A percentile compares a stretch with the other conserved stretches of the same genome.
Conservation (phyloP, 352 stramenopile genomes). For the Phytophthora uliginosa region DNA sequence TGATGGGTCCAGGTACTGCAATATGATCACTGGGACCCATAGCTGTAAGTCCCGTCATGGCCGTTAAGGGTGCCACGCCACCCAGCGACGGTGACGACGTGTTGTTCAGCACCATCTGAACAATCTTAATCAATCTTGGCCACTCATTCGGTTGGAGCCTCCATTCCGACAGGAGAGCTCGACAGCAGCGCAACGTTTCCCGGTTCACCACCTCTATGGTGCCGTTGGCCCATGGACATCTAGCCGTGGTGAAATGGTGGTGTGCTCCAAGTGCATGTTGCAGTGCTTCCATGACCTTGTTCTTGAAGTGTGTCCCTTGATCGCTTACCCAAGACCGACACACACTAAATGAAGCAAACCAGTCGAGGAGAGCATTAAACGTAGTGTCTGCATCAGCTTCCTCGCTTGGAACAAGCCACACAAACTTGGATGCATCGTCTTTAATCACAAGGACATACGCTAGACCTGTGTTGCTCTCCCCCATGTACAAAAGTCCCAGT, state of each 20-base stretch:
- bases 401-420: background rate
- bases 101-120: background rate
- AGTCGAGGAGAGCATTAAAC: constrained; percentile 3
- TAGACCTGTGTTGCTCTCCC: background rate
- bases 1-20: background rate
- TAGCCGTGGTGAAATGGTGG: background rate
- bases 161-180: background rate
- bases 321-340: constrained; percentile 38
- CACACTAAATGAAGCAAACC: constrained; percentile 11
- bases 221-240: background rate
- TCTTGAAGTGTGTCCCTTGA: background rate
- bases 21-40: constrained; percentile 5
- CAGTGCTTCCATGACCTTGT: background rate
- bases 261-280: background rate
- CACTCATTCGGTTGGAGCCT: background rate
- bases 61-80: background rate
- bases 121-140: background rate
- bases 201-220: background rate
- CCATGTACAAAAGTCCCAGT: background rate
- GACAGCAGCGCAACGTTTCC: background rate
- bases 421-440: background rate
- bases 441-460: background rate
- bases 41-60: background rate
- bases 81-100: background rate
- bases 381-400: background rate